Conservation (phyloP, 495 filamentous ascomycete genomes). For the Daldinia decipiens region DNA sequence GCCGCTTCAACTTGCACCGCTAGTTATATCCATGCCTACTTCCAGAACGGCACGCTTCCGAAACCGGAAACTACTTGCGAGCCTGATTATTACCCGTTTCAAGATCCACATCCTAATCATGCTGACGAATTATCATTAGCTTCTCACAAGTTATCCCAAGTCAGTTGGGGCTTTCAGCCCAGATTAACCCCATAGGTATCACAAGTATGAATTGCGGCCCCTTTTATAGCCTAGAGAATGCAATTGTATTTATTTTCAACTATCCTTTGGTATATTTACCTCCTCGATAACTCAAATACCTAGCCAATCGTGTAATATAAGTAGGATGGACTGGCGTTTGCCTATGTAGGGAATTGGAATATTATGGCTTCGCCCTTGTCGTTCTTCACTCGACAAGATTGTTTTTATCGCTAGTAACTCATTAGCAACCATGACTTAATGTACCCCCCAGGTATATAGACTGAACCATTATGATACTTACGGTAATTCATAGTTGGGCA, state of each 20-base stretch:
- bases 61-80: constrained; percentile 47
- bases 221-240: background rate
- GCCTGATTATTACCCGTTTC: constrained; percentile 45
- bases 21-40: constrained; percentile 48
- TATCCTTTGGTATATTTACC: background rate
- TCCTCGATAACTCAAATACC: background rate
- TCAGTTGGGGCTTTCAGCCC: constrained; percentile 17
- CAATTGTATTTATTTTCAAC: background rate
- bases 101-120: constrained; percentile 10
- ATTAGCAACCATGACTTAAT: constrained; percentile 17
- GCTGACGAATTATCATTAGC: constrained; percentile 25
- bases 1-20: constrained; percentile 51
- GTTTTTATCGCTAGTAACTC: constrained; percentile 38
- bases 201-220: background rate
- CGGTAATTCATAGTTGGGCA: constrained; percentile 58
- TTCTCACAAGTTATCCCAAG: constrained; percentile 29
- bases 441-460: background rate
- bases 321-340: background rate
- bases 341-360: background rate
- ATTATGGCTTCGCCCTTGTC: background rate
- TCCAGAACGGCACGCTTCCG: constrained; percentile 51
- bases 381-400: constrained; percentile 48
- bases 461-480: constrained; percentile 30
- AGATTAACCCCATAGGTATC: constrained; percentile 4
- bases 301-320: background rate